These are phyloP conservation scores for Urochloa ruziziensis DNA, from an alignment of 176 grass and related monocot species.

Conservation along the genomic window DNA sequence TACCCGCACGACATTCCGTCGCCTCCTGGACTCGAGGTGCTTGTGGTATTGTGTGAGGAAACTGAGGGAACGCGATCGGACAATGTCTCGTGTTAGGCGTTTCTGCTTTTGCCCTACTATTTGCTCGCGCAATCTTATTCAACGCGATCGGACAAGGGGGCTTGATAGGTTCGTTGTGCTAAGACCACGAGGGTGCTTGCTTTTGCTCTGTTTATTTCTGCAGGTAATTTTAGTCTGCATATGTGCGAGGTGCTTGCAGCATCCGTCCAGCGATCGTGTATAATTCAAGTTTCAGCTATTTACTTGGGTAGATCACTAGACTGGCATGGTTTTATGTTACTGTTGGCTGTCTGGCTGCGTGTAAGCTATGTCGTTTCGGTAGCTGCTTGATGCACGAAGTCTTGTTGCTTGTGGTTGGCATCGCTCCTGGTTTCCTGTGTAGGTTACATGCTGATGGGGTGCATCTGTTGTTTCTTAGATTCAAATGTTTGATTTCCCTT, in stretches of 20 bases:
- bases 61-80: background rate
- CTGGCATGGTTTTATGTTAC: background rate
- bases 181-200: background rate
- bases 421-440: background rate
- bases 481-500: background rate
- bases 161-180: background rate
- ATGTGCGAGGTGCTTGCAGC: background rate
- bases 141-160: background rate
- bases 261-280: background rate
- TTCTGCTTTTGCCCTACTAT: background rate
- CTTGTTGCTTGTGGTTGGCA: background rate
- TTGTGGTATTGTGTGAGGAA: constrained; percentile 31
- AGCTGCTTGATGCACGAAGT: background rate
- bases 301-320: background rate
- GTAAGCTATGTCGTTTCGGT: background rate
- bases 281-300: background rate
- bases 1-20: background rate
- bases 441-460: background rate
- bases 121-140: background rate
- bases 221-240: background rate
- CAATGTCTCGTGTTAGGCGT: background rate
- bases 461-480: background rate
- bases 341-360: background rate
- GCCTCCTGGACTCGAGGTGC: background rate
- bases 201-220: background rate